A percentile compares a stretch with the other conserved stretches of the same genome.
Conservation (phyloP, 495 filamentous ascomycete genomes). For the Pseudomonodictys pantanalensis region DNA sequence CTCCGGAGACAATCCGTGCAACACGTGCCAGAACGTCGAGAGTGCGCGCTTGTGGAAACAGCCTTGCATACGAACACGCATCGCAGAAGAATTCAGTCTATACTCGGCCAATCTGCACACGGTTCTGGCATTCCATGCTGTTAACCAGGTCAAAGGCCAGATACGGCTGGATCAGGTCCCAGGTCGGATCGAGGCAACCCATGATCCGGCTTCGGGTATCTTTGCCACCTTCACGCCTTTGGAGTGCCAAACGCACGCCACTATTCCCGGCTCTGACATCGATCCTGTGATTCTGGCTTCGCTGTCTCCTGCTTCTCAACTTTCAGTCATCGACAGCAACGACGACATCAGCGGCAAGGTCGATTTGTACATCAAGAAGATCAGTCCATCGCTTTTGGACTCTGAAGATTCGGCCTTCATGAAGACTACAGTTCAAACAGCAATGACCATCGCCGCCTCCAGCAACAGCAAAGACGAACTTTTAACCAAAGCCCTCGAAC, state of each 20-base stretch:
- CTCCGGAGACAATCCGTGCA: conserved; percentile 75
- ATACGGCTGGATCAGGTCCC: conserved; percentile 56
- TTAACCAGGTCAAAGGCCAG: conserved; percentile 58
- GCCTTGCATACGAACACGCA: conserved; percentile 71
- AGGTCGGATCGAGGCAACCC: conserved; percentile 64
- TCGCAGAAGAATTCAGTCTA: conserved; percentile 65
- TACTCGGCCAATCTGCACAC: conserved; percentile 54
- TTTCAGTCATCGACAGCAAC: conserved; percentile 47
- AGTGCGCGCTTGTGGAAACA: conserved; percentile 77
- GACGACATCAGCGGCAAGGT: conserved; percentile 67
- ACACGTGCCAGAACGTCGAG: conserved; percentile 73
- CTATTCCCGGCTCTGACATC: conserved; percentile 42
- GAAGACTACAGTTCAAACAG: conserved; percentile 61
- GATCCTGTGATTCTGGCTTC: conserved; percentile 30
- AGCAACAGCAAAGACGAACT: conserved; percentile 61
- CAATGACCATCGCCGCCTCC: conserved; percentile 51
- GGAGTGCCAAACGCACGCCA: conserved; percentile 41
- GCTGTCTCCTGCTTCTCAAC: conserved; percentile 5
- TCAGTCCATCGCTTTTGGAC: conserved; percentile 59
- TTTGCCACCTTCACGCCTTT: conserved; percentile 53
- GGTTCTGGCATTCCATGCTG: conserved; percentile 63
- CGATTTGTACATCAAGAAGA: conserved; percentile 67
- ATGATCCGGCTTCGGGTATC: conserved; percentile 58
- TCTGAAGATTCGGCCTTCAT: conserved; percentile 67
- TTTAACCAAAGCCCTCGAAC: conserved; percentile 64